Conservation (phyloP, 2,329 filamentous ascomycete species). For the Fusarium marasasianum region DNA sequence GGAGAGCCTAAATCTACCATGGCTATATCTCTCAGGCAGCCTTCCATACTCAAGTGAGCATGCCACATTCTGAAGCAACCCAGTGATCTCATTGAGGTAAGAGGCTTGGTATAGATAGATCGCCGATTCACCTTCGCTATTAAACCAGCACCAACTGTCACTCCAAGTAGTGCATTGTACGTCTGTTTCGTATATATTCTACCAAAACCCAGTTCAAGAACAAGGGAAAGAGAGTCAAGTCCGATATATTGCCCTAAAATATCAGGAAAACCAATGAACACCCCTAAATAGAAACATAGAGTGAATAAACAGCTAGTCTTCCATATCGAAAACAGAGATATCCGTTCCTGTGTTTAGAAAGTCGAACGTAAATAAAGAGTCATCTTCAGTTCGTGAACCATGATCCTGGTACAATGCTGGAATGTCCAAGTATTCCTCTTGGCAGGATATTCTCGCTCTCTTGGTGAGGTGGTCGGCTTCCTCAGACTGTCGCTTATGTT, state of each 20-base stretch:
- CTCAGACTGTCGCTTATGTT: slow-evolving; percentile 39
- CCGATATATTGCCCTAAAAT: background rate
- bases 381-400: slow-evolving; percentile 28
- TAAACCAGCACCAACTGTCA: background rate
- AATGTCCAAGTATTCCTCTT: slow-evolving; percentile 37
- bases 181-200: background rate
- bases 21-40: background rate
- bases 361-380: slow-evolving; percentile 39
- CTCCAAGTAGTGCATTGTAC: background rate
- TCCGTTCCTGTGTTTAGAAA: slow-evolving; percentile 35
- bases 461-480: slow-evolving; percentile 22
- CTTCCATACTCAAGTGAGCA: background rate
- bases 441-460: slow-evolving; percentile 31
- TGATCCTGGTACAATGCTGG: slow-evolving; percentile 34
- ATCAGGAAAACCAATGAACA: background rate
- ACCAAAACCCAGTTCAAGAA: background rate
- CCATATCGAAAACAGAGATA: slow-evolving; percentile 38
- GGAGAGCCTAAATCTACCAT: background rate
- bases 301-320: slow-evolving; percentile 18
- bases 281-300: too few species aligned
- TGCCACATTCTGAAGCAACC: background rate
- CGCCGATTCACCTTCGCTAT: background rate
- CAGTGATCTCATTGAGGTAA: background rate
- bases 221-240: background rate
- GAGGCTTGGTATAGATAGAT: background rate